Base-by-base conservation (phyloP, 306 rosid species). In the Corylus americana region DNA sequence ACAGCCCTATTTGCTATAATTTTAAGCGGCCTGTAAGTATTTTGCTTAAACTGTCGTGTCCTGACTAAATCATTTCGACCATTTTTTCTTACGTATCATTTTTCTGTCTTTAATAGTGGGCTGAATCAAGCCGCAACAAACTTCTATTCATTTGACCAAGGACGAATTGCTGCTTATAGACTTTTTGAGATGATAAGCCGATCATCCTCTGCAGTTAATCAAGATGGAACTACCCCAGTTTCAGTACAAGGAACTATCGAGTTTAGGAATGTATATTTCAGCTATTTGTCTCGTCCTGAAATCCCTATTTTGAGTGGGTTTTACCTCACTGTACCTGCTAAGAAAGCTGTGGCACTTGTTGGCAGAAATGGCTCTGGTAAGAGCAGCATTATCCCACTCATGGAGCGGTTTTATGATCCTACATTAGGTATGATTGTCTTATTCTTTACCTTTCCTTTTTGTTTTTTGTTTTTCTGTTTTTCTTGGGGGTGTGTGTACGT, bases 311-410 rank as follows among this genome's bases (percentile, higher is more conserved):
- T 96, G 88, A 93, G 99, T 89, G 98, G 97, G 48, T 96, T 96
- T 88, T 96, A 90, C 89, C 97, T 96, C 83, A 86, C 97, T 18
- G 99, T 96, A 74, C 99, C 99, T 84, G 97, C 99, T 73, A 96
- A 93, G 91, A 96, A 96, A 86, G 89, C 99, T 13, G 99, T 96
- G 84, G 99, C 99, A 74, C 99, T 96, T 73, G 99, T 96, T 53
- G 99, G 99, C 79, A 90, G 97, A 85, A 96, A 93, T 88, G 99
- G 99, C 72, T 96, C 99, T 75, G 99, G 99, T 74, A 96, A 96
- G 82, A 96, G 99, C 81, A 96, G 99, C 84, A 96, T 96, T 80
- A 93, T 96, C 83, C 99, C 99, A 75, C 98, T 96, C 57, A 96
- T 96, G 99, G 99, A 96, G 89, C 90, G 98, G 81, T 96, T 96